Evolutionary conservation across 805 yeast genomes (phyloP), one percentile per base, ranked within the genome.

Genomic region (Candida boidinii): DNA sequence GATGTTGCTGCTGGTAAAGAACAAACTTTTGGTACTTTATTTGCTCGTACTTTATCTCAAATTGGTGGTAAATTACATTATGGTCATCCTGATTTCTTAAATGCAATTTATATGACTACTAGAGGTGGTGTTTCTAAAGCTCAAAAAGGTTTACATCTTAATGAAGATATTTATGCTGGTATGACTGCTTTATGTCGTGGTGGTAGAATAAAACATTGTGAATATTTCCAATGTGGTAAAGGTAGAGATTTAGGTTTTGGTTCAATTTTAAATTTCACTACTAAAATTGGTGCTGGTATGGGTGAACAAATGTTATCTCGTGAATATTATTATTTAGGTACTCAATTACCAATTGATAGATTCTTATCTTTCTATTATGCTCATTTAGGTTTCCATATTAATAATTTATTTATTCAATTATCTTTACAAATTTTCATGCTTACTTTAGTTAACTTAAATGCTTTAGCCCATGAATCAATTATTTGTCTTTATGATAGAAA

Each of bases 211-310:
- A 82, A 82, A 63, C 92, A 82, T 54, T 79, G 87, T 66, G 94
- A 82, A 53, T 82, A 81, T 55, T 79, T 76, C 61, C 94, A 82
- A 63, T 82, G 94, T 73, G 94, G 94, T 62, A 82, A 82, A 60
- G 94, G 94, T 55, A 70, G 94, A 68, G 94, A 82, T 70, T 68
- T 82, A 49, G 94, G 94, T 53, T 82, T 82, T 58, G 87, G 87
- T 38, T 80, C 92, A 5, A 81, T 82, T 61, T 67, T 81, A 68
- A 82, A 82, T 60, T 82, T 82, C 70, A 81, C 87, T 16, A 81
- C 88, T 26, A 82, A 82, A 61, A 81, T 82, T 70, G 94, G 94
- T 60, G 88, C 92, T 45, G 94, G 94, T 61, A 82, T 82, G 94
- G 92, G 92, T 57, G 94, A 82, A 60, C 94, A 82, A 57, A 79